phyloP scores from a whole-genome alignment of 345 rosid species.

The Pistacia atlantica region DNA sequence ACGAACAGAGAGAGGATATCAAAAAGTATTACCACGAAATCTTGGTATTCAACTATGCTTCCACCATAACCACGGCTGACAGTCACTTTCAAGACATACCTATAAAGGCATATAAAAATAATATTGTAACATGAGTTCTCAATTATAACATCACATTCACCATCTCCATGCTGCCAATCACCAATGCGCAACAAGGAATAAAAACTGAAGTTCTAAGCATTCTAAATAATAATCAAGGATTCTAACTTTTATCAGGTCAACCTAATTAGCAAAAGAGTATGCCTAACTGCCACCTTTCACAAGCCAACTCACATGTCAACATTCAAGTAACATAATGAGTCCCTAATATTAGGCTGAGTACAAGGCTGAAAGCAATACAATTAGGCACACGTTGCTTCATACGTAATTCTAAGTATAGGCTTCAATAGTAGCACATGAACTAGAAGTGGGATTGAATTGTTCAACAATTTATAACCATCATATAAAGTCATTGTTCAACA shows the following conservation, averaged over 20 bases:
- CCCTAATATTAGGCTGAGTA: neutral
- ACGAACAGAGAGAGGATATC: constrained; percentile 5
- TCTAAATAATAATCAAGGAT: neutral
- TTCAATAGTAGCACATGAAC: neutral
- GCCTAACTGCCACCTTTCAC: neutral
- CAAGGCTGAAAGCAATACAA: neutral
- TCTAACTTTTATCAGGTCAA: neutral
- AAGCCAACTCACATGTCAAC: neutral
- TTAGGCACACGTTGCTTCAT: neutral
- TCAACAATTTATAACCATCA: neutral
- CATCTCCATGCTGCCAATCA: neutral
- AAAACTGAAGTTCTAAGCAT: neutral
- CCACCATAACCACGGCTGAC: constrained; percentile 89
- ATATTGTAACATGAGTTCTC: constrained; percentile 2
- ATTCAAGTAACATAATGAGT: neutral
- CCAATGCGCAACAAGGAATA: neutral
- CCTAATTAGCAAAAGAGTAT: neutral
- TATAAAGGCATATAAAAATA: constrained; percentile 32
- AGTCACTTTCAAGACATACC: constrained; percentile 96
- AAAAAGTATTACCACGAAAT: constrained; percentile 67
- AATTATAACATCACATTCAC: neutral
- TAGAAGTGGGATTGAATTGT: constrained; percentile 1
- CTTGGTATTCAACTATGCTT: constrained; percentile 91
- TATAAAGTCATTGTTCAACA: neutral
- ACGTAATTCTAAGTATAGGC: neutral